Conservation (phyloP, 2,329 filamentous ascomycete genomes). For the Aspergillus sp. region DNA sequence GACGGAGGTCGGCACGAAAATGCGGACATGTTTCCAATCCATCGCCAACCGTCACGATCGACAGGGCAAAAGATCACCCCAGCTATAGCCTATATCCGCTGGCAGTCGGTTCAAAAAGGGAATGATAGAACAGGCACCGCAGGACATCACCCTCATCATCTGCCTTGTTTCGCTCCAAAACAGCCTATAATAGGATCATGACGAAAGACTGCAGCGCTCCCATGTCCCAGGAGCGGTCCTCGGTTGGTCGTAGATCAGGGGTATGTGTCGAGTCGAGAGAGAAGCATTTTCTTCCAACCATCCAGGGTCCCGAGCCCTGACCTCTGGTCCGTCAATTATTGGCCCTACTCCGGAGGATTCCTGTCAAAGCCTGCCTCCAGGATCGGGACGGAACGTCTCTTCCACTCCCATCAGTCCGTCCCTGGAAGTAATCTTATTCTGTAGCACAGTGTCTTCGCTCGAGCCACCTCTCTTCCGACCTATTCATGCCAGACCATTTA, state of each 20-base stretch:
- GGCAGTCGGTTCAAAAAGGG: no score
- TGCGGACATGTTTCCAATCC: background rate
- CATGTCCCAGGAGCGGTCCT: background rate
- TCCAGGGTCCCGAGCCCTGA: background rate
- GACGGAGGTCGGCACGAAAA: background rate
- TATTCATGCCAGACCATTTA: background rate
- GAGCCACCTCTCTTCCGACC: background rate
- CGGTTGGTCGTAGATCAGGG: background rate
- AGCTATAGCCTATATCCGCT: no score
- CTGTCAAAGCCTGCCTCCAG: no score
- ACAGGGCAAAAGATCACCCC: background rate
- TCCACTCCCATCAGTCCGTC: no score
- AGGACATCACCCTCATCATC: no score
- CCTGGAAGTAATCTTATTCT: background rate
- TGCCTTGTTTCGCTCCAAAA: background rate
- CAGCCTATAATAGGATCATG: background rate
- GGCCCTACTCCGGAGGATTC: background rate
- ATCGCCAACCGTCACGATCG: background rate
- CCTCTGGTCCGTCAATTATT: background rate
- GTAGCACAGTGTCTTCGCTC: background rate
- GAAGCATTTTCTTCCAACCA: background rate
- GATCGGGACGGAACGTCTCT: no score
- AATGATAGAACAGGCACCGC: no score
- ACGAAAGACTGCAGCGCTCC: background rate
- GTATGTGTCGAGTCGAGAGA: background rate